Evolutionary conservation across 192 early-diverging fungal genomes (phyloP), one percentile per base, ranked within the genome.

Genomic region (Coemansia sp.): DNA sequence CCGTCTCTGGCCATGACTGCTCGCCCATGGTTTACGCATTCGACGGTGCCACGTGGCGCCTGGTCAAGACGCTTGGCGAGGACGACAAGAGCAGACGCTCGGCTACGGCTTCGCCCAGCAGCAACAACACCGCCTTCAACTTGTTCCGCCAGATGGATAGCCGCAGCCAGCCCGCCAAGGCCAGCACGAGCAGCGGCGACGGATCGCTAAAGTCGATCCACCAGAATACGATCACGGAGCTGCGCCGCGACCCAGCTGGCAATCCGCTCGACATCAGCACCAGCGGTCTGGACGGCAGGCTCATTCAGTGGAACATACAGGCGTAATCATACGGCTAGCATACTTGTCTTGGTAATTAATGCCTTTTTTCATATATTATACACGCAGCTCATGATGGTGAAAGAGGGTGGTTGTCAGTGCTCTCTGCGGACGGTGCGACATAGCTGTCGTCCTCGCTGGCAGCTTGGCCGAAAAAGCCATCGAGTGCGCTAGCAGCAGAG

Each of bases 151-250:
- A 91, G 68, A 95, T 97, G 94, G 95, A 97, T 70, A 87, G 86
- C 48, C 83, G 89, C 48, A 89, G 83, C 40, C 91, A 93, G 64
- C 74, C 64, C 2, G 56, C 74, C 18, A 67, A 62, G 56, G 29
- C 22, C 11, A 52, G 52, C 35, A 27, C 56, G 14, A 38, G 52
- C 27, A 56, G 76, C 8, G 74, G 67, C 38, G 74, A 78, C 36
- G 70, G 69, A 34, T 76, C 68, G 38, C 90, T 93, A 62, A 87
- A 87, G 57, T 87, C 88, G n/a, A 82, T 85, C 8, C 97, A 99
- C 78, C 97, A 99, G 81, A 99, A 99, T 76, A 95, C 97, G 17
- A 97, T 98, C 69, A 94, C 88, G 74, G 90, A 74, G 59, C 44
- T 74, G 27, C 77, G 44, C 42, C 61, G 48, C 42, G 77, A 71